Evolutionary conservation across 768 basidiomycete species (phyloP).

Genomic region (Auriscalpium orientale): DNA sequence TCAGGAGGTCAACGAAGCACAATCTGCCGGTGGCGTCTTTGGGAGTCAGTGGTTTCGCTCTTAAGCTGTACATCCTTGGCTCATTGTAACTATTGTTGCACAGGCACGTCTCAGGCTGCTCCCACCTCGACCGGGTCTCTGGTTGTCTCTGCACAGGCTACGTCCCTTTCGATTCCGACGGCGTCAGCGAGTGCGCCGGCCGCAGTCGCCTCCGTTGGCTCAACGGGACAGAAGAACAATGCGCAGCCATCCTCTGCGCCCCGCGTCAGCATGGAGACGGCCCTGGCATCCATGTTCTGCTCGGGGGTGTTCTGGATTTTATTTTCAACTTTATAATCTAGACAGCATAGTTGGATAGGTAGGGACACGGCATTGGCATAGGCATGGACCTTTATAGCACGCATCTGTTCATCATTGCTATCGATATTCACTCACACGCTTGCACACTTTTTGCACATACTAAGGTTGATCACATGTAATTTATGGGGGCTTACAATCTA

Average conservation of each 20-base stretch:
- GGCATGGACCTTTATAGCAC: no score
- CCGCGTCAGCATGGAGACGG: background rate
- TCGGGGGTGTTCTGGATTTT: background rate
- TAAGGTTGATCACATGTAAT: background rate
- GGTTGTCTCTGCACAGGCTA: background rate
- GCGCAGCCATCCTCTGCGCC: background rate
- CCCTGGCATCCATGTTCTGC: background rate
- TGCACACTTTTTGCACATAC: background rate
- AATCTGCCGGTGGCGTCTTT: slow-evolving; percentile 20
- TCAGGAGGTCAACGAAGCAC: slow-evolving; percentile 22
- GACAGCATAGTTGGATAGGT: background rate
- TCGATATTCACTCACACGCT: background rate
- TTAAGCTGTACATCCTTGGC: background rate
- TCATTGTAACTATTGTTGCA: background rate
- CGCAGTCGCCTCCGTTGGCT: background rate
- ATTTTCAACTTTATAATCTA: background rate
- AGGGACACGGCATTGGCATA: no score
- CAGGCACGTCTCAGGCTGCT: slow-evolving; percentile 7
- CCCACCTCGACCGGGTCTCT: background rate
- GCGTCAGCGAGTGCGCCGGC: background rate
- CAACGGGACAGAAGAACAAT: background rate
- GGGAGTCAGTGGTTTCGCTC: slow-evolving; percentile 21
- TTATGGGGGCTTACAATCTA: background rate
- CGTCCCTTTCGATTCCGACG: background rate
- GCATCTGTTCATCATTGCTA: background rate